Base-by-base conservation (phyloP, 192 early-diverging fungal genomes). In the Rhizophagus prolifer region DNA sequence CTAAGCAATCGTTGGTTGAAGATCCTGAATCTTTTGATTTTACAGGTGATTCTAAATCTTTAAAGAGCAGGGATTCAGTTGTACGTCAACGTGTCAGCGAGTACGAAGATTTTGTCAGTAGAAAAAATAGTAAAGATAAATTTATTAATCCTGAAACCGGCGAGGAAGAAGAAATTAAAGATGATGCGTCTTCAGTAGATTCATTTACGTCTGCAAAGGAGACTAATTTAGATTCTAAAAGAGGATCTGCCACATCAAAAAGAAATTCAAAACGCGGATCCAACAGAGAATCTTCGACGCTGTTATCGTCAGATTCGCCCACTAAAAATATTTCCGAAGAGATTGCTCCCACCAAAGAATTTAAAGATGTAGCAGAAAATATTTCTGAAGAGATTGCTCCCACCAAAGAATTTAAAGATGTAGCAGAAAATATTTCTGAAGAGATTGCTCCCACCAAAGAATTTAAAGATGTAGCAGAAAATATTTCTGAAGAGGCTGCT, bases 141-240 rank as follows among this genome's bases (percentile, higher is more conserved):
- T 3, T 54, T 21, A 54, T 54, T 16, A 54, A 54, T n/a, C 50
- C 19, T 54, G 50, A 68, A 38, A 68, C 19, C 26, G 54, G 31
- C 58, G 71, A 59, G 12, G 34, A 66, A 19, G 34, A 74, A 46
- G 58, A 36, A 62, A 38, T 36, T 14, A 25, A 76, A 50, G 62
- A 66, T 66, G 74, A 76, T 76, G 63, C 30, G 46, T 74, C 62
- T 16, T 65, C 74, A 14, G 62, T 31, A 10, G 74, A 66, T 30
- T 63, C 58, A 14, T 65, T 62, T 61, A 23, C 72, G 10, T 62
- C 59, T 21, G 50, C 47, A 19, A 72, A 72, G 30, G 70, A 72
- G 16, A 21, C 44, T 16, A 76, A 61, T 21, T 38, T 30, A 30
- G 58, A 26, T 25, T 76, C 62, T 14, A 58, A 66, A 54, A 31